These are phyloP conservation scores for Kuraishia cidri DNA, from an alignment of 805 yeast species.

Conservation along the genomic window DNA sequence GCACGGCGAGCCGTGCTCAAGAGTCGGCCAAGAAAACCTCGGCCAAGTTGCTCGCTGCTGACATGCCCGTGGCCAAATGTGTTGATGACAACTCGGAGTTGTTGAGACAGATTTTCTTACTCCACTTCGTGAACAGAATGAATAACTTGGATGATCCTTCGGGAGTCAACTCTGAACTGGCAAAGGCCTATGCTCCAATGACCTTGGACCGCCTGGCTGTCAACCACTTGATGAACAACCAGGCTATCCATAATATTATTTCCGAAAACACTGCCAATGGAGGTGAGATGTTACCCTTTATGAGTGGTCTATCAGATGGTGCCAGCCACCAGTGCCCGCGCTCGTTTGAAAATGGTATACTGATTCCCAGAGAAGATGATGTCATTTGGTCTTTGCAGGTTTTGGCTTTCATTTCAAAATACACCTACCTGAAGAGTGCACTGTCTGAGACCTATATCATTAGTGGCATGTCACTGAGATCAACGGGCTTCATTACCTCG, in stretches of 20 bases:
- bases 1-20: too few relatives aligned
- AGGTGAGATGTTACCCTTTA: too few relatives aligned
- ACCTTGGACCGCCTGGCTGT: constrained; percentile 13
- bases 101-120: constrained; percentile 14
- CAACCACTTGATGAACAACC: constrained; percentile 14
- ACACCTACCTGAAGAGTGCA: constrained; percentile 66
- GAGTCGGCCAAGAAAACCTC: neutral
- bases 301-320: too few relatives aligned
- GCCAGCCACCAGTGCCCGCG: constrained; percentile 34
- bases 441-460: constrained; percentile 72
- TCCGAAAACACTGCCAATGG: too few relatives aligned
- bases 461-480: constrained; percentile 53
- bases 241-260: too few relatives aligned
- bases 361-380: constrained; percentile 90
- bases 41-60: neutral
- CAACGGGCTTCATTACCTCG: too few relatives aligned
- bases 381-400: constrained; percentile 90
- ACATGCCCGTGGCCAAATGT: neutral
- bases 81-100: constrained; percentile 13
- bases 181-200: constrained; percentile 13
- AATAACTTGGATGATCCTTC: constrained; percentile 13
- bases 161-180: constrained; percentile 11
- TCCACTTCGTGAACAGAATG: constrained; percentile 16
- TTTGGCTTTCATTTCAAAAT: constrained; percentile 88
- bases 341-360: constrained; percentile 52